Base-by-base conservation (phyloP, 2,329 filamentous ascomycete species). In the Fusarium palustre region DNA sequence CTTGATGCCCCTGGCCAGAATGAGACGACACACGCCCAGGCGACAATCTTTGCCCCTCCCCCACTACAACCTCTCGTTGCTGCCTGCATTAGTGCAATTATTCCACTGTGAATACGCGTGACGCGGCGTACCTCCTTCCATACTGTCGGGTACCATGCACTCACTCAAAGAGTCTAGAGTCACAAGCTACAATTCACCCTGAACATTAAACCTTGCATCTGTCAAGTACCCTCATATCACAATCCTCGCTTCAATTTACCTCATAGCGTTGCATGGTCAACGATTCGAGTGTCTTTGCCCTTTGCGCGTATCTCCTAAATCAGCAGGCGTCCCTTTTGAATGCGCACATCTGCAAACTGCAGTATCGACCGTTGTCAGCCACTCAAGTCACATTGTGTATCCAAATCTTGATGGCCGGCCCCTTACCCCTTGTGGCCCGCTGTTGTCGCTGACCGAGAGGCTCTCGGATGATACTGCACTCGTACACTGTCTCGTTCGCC, bases 91-190 rank as follows among this genome's bases (percentile, higher is more conserved):
- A 28, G 22, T 66, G 63, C 55, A 66, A 60, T 65, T 48, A 39
- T 30, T 45, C 60, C 22, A 36, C 33, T 33, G 28, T 64, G 50
- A 49, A 49, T 50, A 64, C 69, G 63, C 69, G 69, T 71, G 69
- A 71, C 66, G 59, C 69, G 69, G 58, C 64, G 38, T 53, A 61
- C 50, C 55, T 70, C 56, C 50, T 71, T 66, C 61, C 68, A 55
- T 59, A 47, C 69, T 58, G 47, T 54, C 45, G 53, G 66, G 39
- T 53, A 24, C 43, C 56, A 31, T 46, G 43, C 18, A 46, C 18
- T n/a, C n/a, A 15, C 25, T 13, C 28, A 15, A 31, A 20, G 28
- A 46, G 12, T 13, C 41, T 11, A 20, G 6, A 39, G 36, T 39
- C 36, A 42, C 41, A 25, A 22, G 31, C 30, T 54, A 54, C 39